Evolutionary conservation across 148 eudicot species (phyloP), one percentile per base, ranked within the genome.

Genomic region (Spergularia marina): DNA sequence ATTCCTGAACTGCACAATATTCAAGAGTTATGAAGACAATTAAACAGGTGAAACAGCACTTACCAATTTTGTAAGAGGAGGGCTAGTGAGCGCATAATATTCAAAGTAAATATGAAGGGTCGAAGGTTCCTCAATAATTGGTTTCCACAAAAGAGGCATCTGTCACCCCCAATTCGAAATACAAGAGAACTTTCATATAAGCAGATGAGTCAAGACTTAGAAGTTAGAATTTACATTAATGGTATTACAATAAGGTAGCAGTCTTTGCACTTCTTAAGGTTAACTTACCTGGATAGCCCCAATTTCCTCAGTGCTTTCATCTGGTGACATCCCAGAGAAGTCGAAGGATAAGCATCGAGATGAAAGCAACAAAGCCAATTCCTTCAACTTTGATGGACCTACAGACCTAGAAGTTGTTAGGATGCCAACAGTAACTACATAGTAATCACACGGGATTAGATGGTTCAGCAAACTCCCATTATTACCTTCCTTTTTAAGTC

Each of bases 241-340:
- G 18, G 17, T 30, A 65, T 34, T 44, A 70, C n/a, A 80, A 21
- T 16, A 71, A 15, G 12, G 36, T 65, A 18, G 59, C 53, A 6
- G 12, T 9, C 34, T 47, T 15, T 39, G 40, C 16, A 17, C 23
- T 68, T 17, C 10, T 3, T 34, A 9, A 9, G 10, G 56, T 68
- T 51, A 52, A 47, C 23, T 23, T 84, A 91, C 98, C 98, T 95
- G 97, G 55, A 88, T 85, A 80, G 91, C 83, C 53, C 91, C 92
- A 74, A 84, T 82, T 76, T 95, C 99, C 77, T 95, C 99, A 72
- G 97, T 88, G 77, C 89, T 91, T 86, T 93, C 99, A 87, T 95
- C 97, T 80, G 82, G 69, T 70, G 91, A 78, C 71, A 90, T 80
- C 66, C 92, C 96, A 84, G 84, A 83, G 81, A 90, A 95, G 82